Conservation (phyloP, 495 filamentous ascomycete species). For the Penicillium roqueforti region DNA sequence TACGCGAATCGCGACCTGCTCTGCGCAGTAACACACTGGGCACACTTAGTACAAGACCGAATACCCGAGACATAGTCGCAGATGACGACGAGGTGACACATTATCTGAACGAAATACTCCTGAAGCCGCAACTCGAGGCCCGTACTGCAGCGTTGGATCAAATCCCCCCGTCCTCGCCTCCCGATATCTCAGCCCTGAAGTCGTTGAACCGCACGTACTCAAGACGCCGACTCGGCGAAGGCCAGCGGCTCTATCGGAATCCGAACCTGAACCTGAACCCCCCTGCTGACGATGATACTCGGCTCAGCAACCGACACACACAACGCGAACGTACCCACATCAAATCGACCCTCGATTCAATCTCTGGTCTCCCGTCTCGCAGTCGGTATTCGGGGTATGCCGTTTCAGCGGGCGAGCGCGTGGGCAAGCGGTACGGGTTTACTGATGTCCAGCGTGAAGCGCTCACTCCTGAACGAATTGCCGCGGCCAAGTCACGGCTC, state of each 20-base stretch:
- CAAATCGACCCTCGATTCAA: slow-evolving; percentile 24
- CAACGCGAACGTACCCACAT: slow-evolving; percentile 32
- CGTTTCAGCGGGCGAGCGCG: slow-evolving; percentile 32
- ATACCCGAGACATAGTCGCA: slow-evolving; percentile 23
- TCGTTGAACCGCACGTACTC: slow-evolving; percentile 18
- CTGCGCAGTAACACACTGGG: slow-evolving; percentile 23
- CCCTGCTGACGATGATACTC: slow-evolving; percentile 13
- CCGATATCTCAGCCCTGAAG: slow-evolving; percentile 25
- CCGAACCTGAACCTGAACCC: slow-evolving; percentile 23
- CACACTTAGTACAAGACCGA: slow-evolving; percentile 24
- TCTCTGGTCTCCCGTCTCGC: slow-evolving; percentile 16
- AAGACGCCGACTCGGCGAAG: slow-evolving; percentile 22
- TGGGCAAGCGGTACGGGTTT: slow-evolving; percentile 32
- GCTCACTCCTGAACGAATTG: slow-evolving; percentile 55
- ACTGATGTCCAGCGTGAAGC: slow-evolving; percentile 35
- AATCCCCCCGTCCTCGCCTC: slow-evolving; percentile 36
- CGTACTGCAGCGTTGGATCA: slow-evolving; percentile 10
- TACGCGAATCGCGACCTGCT: slow-evolving; percentile 20
- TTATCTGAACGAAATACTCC: slow-evolving; percentile 30
- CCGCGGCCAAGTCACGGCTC: slow-evolving; percentile 61
- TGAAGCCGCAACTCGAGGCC: slow-evolving; percentile 14
- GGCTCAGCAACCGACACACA: slow-evolving; percentile 18
- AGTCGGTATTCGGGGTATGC: slow-evolving; percentile 19
- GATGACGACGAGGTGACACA: slow-evolving; percentile 33
- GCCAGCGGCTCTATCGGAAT: slow-evolving; percentile 28